These are phyloP conservation scores for Stagonosporopsis tanaceti DNA, from an alignment of 2,329 filamentous ascomycete genomes.

Conservation along the genomic window DNA sequence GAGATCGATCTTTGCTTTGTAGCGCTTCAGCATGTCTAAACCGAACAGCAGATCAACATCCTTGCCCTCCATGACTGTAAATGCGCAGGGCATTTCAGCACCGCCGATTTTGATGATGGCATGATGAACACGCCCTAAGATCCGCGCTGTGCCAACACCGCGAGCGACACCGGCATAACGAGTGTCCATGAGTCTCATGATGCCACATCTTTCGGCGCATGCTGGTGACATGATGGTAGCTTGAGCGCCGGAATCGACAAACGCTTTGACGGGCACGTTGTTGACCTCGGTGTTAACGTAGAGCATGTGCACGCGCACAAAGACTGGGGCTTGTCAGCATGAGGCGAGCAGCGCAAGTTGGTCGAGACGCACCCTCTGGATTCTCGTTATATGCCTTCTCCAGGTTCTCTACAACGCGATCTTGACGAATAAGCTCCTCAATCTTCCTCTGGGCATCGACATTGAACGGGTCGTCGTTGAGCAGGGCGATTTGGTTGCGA, in stretches of 20 bases:
- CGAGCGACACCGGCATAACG: slow-evolving; percentile 91
- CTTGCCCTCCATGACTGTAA: slow-evolving; percentile 99
- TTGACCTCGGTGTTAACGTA: slow-evolving; percentile 98
- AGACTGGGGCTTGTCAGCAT: slow-evolving; percentile 66
- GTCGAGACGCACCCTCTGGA: slow-evolving; percentile 78
- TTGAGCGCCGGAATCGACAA: slow-evolving; percentile 97
- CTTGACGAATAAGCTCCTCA: slow-evolving; percentile 95
- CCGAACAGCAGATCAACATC: slow-evolving; percentile 92
- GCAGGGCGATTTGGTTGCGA: slow-evolving; percentile 79
- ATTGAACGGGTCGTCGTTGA: slow-evolving; percentile 96
- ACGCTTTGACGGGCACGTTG: slow-evolving; percentile 87
- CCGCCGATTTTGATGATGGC: slow-evolving; percentile 93
- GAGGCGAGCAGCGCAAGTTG: neutral
- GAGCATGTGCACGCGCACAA: slow-evolving; percentile 93
- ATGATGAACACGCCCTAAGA: slow-evolving; percentile 93
- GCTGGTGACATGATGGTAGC: slow-evolving; percentile 98
- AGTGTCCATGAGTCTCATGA: slow-evolving; percentile 93
- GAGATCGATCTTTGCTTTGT: slow-evolving; percentile 92
- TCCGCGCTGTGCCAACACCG: slow-evolving; percentile 92
- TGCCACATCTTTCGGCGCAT: slow-evolving; percentile 90
- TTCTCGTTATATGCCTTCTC: slow-evolving; percentile 98
- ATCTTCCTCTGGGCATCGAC: slow-evolving; percentile 90
- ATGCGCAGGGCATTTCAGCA: slow-evolving; percentile 88
- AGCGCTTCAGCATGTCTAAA: slow-evolving; percentile 94
- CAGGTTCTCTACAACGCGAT: slow-evolving; percentile 92